Percentiles rank a stretch among this genome's conserved stretches.
Evolutionary conservation across 129 eudicot genomes (phyloP).

Genomic region (Helianthus tuberosus): DNA sequence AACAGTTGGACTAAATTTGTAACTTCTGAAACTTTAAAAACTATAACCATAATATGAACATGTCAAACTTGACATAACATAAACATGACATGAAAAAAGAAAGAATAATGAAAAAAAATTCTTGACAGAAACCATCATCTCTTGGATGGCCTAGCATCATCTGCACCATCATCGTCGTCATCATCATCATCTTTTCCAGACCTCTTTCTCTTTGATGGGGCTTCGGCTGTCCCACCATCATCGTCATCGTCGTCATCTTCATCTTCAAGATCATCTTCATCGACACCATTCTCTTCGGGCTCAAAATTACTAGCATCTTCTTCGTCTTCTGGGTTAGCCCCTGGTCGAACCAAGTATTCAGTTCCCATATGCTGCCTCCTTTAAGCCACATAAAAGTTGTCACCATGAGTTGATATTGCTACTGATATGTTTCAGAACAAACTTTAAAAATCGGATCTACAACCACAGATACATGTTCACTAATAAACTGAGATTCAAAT

Average conservation of each 20-base stretch:
- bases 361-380: slow-evolving; percentile 78
- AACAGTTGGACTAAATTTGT: background rate
- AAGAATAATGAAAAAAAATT: background rate
- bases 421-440: no score
- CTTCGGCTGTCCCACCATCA: slow-evolving; percentile 47
- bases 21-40: no score
- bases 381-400: background rate
- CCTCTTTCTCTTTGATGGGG: slow-evolving; percentile 77
- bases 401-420: background rate
- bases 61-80: no score
- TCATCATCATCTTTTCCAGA: slow-evolving; percentile 53
- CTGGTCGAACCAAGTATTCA: slow-evolving; percentile 75
- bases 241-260: no score
- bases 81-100: no score
- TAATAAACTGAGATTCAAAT: no score
- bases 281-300: slow-evolving; percentile 69
- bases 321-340: slow-evolving; percentile 80
- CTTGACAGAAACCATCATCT: slow-evolving; percentile 44
- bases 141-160: slow-evolving; percentile 66
- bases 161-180: slow-evolving; percentile 14
- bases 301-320: slow-evolving; percentile 90
- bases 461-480: background rate
- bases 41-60: no score
- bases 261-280: slow-evolving; percentile 38
- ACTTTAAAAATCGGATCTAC: no score